Evolutionary conservation across 345 rosid species (phyloP).

Genomic region (Lepidium africanum): DNA sequence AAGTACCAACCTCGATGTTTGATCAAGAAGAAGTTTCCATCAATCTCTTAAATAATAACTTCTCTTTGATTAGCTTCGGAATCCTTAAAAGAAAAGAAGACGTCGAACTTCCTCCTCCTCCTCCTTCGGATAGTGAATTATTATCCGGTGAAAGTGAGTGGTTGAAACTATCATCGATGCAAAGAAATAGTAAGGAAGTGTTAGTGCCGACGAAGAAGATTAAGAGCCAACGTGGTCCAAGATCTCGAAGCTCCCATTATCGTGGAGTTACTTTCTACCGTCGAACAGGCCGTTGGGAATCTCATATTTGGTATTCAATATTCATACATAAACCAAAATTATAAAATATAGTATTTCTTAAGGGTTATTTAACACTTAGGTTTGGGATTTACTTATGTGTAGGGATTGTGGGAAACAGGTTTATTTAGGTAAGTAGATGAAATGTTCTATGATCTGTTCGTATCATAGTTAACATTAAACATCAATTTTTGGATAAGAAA

Average conservation of each 20-base stretch:
- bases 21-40: neutral
- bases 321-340: too few species aligned
- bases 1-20: constrained; percentile 1
- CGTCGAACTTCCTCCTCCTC: neutral
- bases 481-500: neutral
- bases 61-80: constrained; percentile 1
- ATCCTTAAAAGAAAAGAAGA: constrained; percentile 5
- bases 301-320: constrained; percentile 84
- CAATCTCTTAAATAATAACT: neutral
- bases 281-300: constrained; percentile 94
- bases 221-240: constrained; percentile 80
- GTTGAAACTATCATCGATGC: constrained; percentile 14
- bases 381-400: too few species aligned
- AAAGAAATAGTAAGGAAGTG: neutral
- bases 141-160: constrained; percentile 4
- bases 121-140: neutral
- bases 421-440: constrained; percentile 57
- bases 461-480: neutral
- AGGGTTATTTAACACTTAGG: too few species aligned
- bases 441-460: neutral
- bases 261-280: constrained; percentile 92
- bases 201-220: constrained; percentile 23
- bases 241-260: constrained; percentile 84
- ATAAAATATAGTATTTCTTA: too few species aligned
- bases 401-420: constrained; percentile 97